Conservation (phyloP, 768 basidiomycete species). For the Hypholoma fasciculare region DNA sequence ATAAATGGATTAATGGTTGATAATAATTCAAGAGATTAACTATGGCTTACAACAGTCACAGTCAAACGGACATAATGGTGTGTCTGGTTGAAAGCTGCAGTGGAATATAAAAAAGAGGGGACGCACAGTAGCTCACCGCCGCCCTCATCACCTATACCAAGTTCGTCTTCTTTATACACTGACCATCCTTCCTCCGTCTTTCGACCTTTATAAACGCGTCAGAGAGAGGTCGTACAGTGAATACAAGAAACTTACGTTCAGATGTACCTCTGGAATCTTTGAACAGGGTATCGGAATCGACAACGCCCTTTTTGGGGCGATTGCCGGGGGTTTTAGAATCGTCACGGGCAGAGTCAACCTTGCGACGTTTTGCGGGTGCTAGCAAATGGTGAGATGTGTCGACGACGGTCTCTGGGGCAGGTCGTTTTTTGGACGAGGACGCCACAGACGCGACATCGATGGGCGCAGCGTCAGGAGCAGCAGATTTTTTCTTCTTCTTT, state of each 20-base stretch:
- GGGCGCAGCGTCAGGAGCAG: background rate
- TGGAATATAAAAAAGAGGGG: constrained; percentile 18
- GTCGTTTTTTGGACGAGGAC: constrained; percentile 33
- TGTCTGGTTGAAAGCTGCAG: constrained; percentile 50
- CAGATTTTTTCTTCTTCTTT: constrained; percentile 23
- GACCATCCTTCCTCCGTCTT: constrained; percentile 80
- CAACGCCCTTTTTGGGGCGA: constrained; percentile 1
- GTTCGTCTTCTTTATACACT: constrained; percentile 83
- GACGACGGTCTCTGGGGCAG: constrained; percentile 60
- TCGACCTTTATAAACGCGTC: constrained; percentile 47
- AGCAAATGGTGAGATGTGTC: constrained; percentile 53
- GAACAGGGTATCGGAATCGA: constrained; percentile 36
- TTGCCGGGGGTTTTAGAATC: constrained; percentile 6
- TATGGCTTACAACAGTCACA: constrained; percentile 76
- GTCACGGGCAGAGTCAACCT: constrained; percentile 22
- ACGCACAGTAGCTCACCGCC: constrained; percentile 57
- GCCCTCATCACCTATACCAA: constrained; percentile 64
- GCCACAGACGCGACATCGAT: constrained; percentile 10
- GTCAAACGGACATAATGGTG: constrained; percentile 84
- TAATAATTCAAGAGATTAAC: background rate
- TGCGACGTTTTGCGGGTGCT: constrained; percentile 36
- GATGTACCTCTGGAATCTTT: constrained; percentile 73
- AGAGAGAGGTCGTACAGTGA: constrained; percentile 2
- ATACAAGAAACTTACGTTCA: constrained; percentile 51
- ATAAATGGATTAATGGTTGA: background rate